Evolutionary conservation across 1,284 basidiomycete genomes (phyloP).

Genomic region (Clitocybe nebularis): DNA sequence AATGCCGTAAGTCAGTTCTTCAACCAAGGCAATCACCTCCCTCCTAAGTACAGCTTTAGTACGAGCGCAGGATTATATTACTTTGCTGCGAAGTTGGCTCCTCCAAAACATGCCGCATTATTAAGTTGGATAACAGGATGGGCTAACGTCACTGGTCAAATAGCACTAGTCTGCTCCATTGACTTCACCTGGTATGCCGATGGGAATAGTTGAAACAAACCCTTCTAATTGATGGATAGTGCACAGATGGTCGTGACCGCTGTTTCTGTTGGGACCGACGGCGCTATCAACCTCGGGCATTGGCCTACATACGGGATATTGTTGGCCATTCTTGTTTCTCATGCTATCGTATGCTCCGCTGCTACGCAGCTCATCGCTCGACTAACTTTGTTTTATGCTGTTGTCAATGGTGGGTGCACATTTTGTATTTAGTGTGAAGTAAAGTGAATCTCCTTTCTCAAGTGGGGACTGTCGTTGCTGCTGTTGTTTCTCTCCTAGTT

Average conservation of each 20-base stretch:
- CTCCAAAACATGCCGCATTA: conserved; percentile 52
- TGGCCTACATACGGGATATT: conserved; percentile 67
- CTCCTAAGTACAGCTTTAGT: conserved; percentile 25
- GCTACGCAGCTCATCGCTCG: conserved; percentile 63
- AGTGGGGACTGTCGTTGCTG: conserved; percentile 59
- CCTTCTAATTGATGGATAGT: not conserved
- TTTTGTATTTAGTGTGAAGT: not conserved
- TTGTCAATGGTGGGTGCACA: conserved; percentile 49
- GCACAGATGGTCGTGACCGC: conserved; percentile 77
- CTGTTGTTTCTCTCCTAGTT: conserved; percentile 56
- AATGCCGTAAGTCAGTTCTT: conserved; percentile 59
- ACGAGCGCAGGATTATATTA: conserved; percentile 74
- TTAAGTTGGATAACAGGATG: conserved; percentile 69
- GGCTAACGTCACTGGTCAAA: conserved; percentile 31
- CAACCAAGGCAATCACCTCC: no score
- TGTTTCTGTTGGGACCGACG: conserved; percentile 57
- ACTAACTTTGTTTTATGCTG: conserved; percentile 64
- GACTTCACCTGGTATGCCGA: conserved; percentile 53
- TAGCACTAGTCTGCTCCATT: conserved; percentile 66
- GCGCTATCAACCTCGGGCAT: conserved; percentile 43
- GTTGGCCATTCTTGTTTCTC: conserved; percentile 56
- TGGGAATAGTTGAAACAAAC: not conserved
- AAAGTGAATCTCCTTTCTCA: conserved; percentile 11
- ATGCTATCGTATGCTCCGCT: conserved; percentile 68
- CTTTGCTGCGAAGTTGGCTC: conserved; percentile 69